Conservation (phyloP, 768 basidiomycete species). For the Rubroboletus satanas region DNA sequence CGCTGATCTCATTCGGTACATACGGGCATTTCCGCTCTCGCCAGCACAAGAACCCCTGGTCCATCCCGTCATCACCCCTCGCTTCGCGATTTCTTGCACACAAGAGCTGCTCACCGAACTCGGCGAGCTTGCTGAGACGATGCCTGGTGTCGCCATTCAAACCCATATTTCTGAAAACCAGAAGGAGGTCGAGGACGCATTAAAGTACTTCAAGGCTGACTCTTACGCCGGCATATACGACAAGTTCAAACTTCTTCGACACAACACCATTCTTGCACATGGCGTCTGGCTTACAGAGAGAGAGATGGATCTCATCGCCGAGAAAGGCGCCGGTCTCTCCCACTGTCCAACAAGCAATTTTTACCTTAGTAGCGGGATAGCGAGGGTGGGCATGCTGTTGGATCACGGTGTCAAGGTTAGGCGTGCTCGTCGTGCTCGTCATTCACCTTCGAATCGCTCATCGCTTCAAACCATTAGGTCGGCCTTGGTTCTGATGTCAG, state of each 20-base stretch:
- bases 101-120: slow-evolving; percentile 59
- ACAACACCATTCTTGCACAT: slow-evolving; percentile 85
- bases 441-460: slow-evolving; percentile 5
- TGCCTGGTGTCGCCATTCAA: slow-evolving; percentile 72
- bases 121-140: slow-evolving; percentile 52
- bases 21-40: slow-evolving; percentile 50
- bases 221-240: slow-evolving; percentile 86
- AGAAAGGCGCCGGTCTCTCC: slow-evolving; percentile 68
- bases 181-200: slow-evolving; percentile 64
- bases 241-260: slow-evolving; percentile 63
- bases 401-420: slow-evolving; percentile 83
- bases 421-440: not conserved
- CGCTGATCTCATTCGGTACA: slow-evolving; percentile 59
- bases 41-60: slow-evolving; percentile 54
- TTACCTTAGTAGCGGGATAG: slow-evolving; percentile 82
- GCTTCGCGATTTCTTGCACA: slow-evolving; percentile 93
- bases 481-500: slow-evolving; percentile 93
- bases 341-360: slow-evolving; percentile 97
- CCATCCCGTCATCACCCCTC: slow-evolving; percentile 88
- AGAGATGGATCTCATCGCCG: slow-evolving; percentile 70
- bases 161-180: slow-evolving; percentile 90
- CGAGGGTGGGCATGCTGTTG: slow-evolving; percentile 72
- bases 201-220: slow-evolving; percentile 59
- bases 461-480: slow-evolving; percentile 46
- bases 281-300: slow-evolving; percentile 72